These are phyloP conservation scores for Dactylellina cionopaga DNA, from an alignment of 2,329 filamentous ascomycete genomes.

Conservation along the genomic window DNA sequence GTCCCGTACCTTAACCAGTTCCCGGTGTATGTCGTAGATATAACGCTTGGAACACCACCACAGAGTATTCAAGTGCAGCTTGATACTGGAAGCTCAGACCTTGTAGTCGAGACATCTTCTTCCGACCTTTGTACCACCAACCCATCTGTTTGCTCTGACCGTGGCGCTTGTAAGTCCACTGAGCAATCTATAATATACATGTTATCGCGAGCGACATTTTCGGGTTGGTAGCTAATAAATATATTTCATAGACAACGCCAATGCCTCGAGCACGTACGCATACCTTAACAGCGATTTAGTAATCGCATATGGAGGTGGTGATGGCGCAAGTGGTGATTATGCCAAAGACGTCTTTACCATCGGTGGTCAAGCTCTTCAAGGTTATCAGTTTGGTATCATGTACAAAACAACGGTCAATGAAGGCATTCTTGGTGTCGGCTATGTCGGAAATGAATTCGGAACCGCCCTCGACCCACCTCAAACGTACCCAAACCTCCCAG, in stretches of 20 bases:
- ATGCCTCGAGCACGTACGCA: constrained; percentile 78
- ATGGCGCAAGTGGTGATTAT: constrained; percentile 80
- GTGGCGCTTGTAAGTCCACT: constrained; percentile 68
- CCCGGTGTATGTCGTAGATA: constrained; percentile 72
- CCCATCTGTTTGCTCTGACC: constrained; percentile 67
- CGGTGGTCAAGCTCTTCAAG: constrained; percentile 66
- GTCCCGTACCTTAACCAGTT: constrained; percentile 2
- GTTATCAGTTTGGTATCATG: constrained; percentile 78
- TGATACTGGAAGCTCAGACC: constrained; percentile 75
- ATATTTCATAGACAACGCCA: constrained; percentile 65
- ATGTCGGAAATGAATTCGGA: constrained; percentile 79
- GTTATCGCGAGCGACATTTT: neutral
- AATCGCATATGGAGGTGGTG: constrained; percentile 86
- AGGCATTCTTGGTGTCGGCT: constrained; percentile 84
- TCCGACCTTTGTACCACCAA: constrained; percentile 70
- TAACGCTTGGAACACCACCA: constrained; percentile 70
- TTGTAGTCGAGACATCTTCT: constrained; percentile 74
- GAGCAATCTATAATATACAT: neutral
- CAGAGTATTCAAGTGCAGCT: constrained; percentile 70
- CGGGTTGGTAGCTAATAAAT: neutral
- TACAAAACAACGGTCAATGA: constrained; percentile 66
- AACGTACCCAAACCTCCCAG: constrained; percentile 75
- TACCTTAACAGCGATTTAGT: constrained; percentile 82
- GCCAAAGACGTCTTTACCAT: constrained; percentile 76
- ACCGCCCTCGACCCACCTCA: constrained; percentile 68